Evolutionary conservation across 139 green algal species (phyloP).

Genomic region (Coccomyxa sp.): DNA sequence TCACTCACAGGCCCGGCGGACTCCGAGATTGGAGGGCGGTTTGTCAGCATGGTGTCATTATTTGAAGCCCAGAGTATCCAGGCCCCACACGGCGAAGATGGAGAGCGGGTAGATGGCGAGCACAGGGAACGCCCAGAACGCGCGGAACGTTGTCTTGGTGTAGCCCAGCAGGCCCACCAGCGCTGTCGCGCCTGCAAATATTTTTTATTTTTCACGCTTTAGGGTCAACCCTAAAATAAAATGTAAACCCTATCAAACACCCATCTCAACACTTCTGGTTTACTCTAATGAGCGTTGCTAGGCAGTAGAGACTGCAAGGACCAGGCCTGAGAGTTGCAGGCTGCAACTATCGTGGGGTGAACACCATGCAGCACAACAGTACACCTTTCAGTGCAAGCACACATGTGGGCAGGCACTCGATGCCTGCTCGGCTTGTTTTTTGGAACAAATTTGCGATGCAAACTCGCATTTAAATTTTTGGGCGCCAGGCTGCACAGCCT

Average conservation of each 20-base stretch:
- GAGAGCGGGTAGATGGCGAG: slow-evolving; percentile 29
- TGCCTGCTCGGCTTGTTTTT: too few relatives aligned
- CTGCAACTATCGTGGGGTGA: neutral
- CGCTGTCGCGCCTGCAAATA: slow-evolving; percentile 16
- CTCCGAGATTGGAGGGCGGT: too few relatives aligned
- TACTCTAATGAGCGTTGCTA: neutral
- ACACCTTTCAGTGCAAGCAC: too few relatives aligned
- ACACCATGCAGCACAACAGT: too few relatives aligned
- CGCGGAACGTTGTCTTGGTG: slow-evolving; percentile 30
- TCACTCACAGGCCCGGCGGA: too few relatives aligned
- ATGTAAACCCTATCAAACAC: neutral
- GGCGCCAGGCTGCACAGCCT: too few relatives aligned
- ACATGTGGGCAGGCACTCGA: too few relatives aligned
- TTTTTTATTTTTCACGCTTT: neutral
- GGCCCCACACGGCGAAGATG: slow-evolving; percentile 19
- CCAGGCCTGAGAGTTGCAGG: neutral
- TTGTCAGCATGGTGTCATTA: neutral
- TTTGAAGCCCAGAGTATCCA: slow-evolving; percentile 18
- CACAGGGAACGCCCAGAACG: slow-evolving; percentile 31
- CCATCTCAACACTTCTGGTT: neutral
- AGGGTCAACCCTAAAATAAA: neutral
- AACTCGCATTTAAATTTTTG: too few relatives aligned
- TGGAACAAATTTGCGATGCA: too few relatives aligned
- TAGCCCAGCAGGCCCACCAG: slow-evolving; percentile 28
- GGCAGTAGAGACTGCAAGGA: neutral